These are phyloP conservation scores for Musa acuminata DNA, from an alignment of 176 grass and related monocot species.

Conservation along the genomic window DNA sequence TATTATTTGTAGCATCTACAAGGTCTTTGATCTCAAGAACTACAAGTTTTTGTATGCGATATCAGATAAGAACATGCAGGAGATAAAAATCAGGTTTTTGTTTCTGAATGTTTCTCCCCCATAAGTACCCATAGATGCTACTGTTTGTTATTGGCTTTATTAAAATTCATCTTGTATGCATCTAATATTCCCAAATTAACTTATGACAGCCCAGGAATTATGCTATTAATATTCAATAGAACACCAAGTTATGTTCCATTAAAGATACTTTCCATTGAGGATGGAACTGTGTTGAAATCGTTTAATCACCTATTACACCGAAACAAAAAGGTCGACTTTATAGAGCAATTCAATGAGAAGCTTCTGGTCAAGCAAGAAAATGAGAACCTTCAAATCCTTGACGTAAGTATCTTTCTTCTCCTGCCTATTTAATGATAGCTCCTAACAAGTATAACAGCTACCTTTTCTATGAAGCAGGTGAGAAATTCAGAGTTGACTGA, in stretches of 20 bases:
- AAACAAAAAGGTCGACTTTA: slow-evolving; percentile 96
- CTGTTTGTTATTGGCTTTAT: background rate
- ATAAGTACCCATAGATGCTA: background rate
- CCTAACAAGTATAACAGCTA: background rate
- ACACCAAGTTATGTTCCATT: slow-evolving; percentile 69
- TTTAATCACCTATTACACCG: slow-evolving; percentile 87
- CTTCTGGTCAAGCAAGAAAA: slow-evolving; percentile 96
- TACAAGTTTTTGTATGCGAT: slow-evolving; percentile 80
- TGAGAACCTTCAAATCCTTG: slow-evolving; percentile 92
- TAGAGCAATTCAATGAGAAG: slow-evolving; percentile 69
- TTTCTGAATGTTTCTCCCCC: background rate
- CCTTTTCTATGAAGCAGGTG: slow-evolving; percentile 33
- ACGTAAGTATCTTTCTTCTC: slow-evolving; percentile 45
- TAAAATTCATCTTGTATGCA: background rate
- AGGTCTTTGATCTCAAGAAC: slow-evolving; percentile 98
- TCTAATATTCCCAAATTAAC: background rate
- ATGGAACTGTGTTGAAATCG: slow-evolving; percentile 73
- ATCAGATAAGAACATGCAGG: slow-evolving; percentile 87
- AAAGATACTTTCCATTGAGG: slow-evolving; percentile 96
- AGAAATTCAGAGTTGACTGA: slow-evolving; percentile 82
- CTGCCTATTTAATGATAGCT: background rate
- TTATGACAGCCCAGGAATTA: slow-evolving; percentile 79
- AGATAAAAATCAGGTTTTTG: slow-evolving; percentile 90
- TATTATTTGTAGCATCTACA: slow-evolving; percentile 71
- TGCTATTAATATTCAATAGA: slow-evolving; percentile 93